Evolutionary conservation across 495 filamentous ascomycete genomes (phyloP).

Genomic region (Penicillium taxi): DNA sequence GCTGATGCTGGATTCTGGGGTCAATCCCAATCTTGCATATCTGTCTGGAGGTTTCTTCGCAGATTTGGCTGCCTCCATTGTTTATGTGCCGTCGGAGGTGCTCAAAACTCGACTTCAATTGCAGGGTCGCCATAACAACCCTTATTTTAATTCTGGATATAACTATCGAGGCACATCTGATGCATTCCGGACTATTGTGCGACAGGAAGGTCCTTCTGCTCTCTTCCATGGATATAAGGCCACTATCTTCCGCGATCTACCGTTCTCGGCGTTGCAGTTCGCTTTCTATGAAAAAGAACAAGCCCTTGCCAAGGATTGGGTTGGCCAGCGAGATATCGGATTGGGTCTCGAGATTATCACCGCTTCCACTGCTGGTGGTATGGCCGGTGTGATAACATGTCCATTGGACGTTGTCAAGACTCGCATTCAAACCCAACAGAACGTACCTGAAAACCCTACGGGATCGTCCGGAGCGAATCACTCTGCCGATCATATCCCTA

Average conservation of each 20-base stretch:
- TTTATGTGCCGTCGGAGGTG: slow-evolving; percentile 95
- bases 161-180: slow-evolving; percentile 79
- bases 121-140: slow-evolving; percentile 92
- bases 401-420: slow-evolving; percentile 98
- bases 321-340: slow-evolving; percentile 70
- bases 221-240: slow-evolving; percentile 91
- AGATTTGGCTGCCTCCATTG: slow-evolving; percentile 80
- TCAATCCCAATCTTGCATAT: slow-evolving; percentile 74
- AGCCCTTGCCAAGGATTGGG: slow-evolving; percentile 65
- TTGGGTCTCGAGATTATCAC: slow-evolving; percentile 78
- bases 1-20: slow-evolving; percentile 70
- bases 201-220: slow-evolving; percentile 70
- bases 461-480: slow-evolving; percentile 18
- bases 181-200: slow-evolving; percentile 75
- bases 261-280: slow-evolving; percentile 92
- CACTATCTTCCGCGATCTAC: slow-evolving; percentile 88
- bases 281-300: slow-evolving; percentile 97
- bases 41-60: slow-evolving; percentile 80
- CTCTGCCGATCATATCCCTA: slow-evolving; percentile 21
- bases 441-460: slow-evolving; percentile 30
- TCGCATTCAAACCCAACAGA: slow-evolving; percentile 88
- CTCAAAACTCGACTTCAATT: slow-evolving; percentile 92
- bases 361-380: slow-evolving; percentile 82
- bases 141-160: slow-evolving; percentile 83
- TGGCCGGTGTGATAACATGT: slow-evolving; percentile 90